phyloP scores from a whole-genome alignment of 352 stramenopile genomes.

The Bremia lactucae region DNA sequence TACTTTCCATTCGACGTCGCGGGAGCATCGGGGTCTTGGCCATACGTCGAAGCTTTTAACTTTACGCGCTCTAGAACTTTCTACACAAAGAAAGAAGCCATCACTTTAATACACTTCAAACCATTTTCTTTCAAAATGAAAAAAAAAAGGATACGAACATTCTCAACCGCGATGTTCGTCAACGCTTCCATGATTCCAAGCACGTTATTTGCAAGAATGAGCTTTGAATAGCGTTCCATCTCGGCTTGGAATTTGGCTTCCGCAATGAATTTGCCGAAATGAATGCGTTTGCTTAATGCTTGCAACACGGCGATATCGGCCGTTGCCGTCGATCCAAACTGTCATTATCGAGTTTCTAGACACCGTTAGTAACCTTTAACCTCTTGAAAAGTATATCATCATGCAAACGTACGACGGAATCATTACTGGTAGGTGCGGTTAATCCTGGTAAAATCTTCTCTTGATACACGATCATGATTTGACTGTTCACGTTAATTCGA shows the following conservation, averaged over 20 bases:
- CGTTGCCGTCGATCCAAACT: constrained; percentile 77
- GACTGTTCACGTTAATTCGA: constrained; percentile 96
- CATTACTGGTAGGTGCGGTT: constrained; percentile 82
- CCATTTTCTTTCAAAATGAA: too few relatives aligned
- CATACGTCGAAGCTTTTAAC: constrained; percentile 95
- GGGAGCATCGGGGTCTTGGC: constrained; percentile 61
- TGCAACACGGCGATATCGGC: constrained; percentile 90
- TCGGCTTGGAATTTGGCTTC: constrained; percentile 93
- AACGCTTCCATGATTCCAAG: constrained; percentile 93
- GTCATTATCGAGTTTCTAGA: too few relatives aligned
- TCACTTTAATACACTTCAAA: neutral
- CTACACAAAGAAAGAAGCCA: too few relatives aligned
- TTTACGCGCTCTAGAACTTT: constrained; percentile 88
- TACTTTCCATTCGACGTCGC: constrained; percentile 23
- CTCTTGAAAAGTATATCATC: neutral
- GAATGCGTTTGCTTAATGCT: constrained; percentile 93
- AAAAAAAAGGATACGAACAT: constrained; percentile 30
- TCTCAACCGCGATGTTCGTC: constrained; percentile 90
- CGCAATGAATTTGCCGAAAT: constrained; percentile 99
- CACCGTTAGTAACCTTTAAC: neutral
- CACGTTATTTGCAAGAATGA: constrained; percentile 89
- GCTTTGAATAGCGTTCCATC: constrained; percentile 84
- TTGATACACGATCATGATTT: constrained; percentile 95
- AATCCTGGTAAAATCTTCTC: constrained; percentile 91
- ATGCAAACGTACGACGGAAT: constrained; percentile 36